Conservation (phyloP, 352 stramenopile species). For the Phytophthora idaei region DNA sequence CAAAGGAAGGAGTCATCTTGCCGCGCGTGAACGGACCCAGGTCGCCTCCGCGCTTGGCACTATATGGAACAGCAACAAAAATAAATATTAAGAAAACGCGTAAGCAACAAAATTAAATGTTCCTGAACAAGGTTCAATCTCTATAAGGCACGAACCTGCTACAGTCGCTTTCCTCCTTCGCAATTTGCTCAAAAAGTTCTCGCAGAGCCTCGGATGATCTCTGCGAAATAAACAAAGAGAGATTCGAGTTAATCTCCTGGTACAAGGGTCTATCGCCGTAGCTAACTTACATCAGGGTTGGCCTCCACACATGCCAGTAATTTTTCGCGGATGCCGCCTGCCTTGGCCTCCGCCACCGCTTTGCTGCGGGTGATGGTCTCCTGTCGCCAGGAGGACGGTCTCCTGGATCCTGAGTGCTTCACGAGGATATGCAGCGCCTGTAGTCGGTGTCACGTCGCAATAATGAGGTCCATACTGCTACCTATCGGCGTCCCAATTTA, state of each 20-base stretch:
- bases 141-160: slow-evolving; percentile 58
- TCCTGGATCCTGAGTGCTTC: slow-evolving; percentile 84
- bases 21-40: slow-evolving; percentile 88
- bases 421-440: slow-evolving; percentile 88
- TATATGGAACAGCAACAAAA: slow-evolving; percentile 22
- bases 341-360: slow-evolving; percentile 77
- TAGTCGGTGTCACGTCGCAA: neutral
- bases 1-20: slow-evolving; percentile 94
- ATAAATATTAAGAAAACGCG: neutral
- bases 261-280: neutral
- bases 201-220: slow-evolving; percentile 50
- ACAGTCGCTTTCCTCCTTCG: slow-evolving; percentile 89
- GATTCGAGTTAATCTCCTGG: neutral
- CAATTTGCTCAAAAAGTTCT: slow-evolving; percentile 85
- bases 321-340: slow-evolving; percentile 83
- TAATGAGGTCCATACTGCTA: neutral
- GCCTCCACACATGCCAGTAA: slow-evolving; percentile 74
- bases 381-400: slow-evolving; percentile 88
- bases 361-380: slow-evolving; percentile 90
- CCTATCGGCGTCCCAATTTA: neutral
- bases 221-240: slow-evolving; percentile 3
- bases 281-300: slow-evolving; percentile 54
- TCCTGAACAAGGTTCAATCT: too few species aligned
- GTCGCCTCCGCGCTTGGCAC: slow-evolving; percentile 91
- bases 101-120: too few species aligned